Evolutionary conservation across 306 rosid genomes (phyloP).

Genomic region (Castanopsis chinensis): DNA sequence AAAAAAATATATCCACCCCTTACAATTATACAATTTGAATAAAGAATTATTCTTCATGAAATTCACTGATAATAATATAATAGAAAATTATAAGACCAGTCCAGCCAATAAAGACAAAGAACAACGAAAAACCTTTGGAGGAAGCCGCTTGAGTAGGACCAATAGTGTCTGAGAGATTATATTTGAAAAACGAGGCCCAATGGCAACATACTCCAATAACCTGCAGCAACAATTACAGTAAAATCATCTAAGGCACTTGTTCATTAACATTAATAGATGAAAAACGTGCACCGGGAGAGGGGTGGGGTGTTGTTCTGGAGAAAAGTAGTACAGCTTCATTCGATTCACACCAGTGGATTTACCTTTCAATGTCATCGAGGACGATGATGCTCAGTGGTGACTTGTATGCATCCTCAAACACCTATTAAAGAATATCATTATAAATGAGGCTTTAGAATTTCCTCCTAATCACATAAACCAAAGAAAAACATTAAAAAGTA

Average conservation of each 20-base stretch:
- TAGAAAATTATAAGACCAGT: not conserved
- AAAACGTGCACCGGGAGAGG: not conserved
- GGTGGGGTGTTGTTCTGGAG: not conserved
- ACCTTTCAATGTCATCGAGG: slow-evolving; percentile 99
- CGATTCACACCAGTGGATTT: slow-evolving; percentile 4
- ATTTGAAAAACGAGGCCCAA: slow-evolving; percentile 97
- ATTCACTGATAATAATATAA: not conserved
- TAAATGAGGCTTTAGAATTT: slow-evolving; percentile 18
- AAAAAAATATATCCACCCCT: not conserved
- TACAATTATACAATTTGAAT: not conserved
- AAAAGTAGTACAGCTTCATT: not conserved
- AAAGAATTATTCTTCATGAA: not conserved
- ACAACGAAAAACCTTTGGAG: slow-evolving; percentile 72
- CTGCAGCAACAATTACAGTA: slow-evolving; percentile 37
- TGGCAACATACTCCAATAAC: slow-evolving; percentile 81
- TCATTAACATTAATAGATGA: not conserved
- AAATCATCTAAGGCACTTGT: not conserved
- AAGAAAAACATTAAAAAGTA: slow-evolving; percentile 14
- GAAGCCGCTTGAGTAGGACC: slow-evolving; percentile 84
- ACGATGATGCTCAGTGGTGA: slow-evolving; percentile 91
- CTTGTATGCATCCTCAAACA: slow-evolving; percentile 98
- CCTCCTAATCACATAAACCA: not conserved
- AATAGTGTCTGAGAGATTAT: slow-evolving; percentile 78
- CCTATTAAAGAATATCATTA: slow-evolving; percentile 42
- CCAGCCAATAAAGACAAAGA: slow-evolving; percentile 5